Evolutionary conservation across 1,284 basidiomycete genomes (phyloP).

Genomic region (Singerocomus inundabilis): DNA sequence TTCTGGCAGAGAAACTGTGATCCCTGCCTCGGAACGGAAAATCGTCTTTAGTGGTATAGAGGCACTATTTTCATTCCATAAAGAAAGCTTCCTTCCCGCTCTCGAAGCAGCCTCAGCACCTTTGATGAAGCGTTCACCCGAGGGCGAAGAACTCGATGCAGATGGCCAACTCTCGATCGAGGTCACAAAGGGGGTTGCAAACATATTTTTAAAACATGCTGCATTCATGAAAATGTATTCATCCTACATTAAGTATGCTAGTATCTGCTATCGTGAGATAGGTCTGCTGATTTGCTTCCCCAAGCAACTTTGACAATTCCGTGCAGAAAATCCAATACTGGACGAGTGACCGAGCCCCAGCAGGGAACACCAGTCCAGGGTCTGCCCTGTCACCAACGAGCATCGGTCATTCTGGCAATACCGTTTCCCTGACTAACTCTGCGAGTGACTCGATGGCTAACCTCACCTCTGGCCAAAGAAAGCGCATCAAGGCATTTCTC

Average conservation of each 20-base stretch:
- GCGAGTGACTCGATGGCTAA: constrained; percentile 42
- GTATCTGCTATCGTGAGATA: constrained; percentile 2
- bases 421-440: constrained; percentile 44
- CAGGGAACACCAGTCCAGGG: constrained; percentile 40
- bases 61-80: constrained; percentile 88
- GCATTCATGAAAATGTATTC: constrained; percentile 98
- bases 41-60: constrained; percentile 94
- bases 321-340: constrained; percentile 84
- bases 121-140: constrained; percentile 51
- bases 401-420: constrained; percentile 57
- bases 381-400: constrained; percentile 57
- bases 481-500: constrained; percentile 82
- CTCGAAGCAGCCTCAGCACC: constrained; percentile 75
- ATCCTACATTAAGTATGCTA: constrained; percentile 88
- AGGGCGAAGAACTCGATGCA: constrained; percentile 54
- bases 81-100: constrained; percentile 87
- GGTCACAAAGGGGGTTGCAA: constrained; percentile 82
- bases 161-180: constrained; percentile 73
- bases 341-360: constrained; percentile 55
- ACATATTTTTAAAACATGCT: constrained; percentile 88
- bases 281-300: constrained; percentile 11
- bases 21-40: constrained; percentile 87
- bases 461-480: constrained; percentile 74
- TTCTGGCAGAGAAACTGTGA: constrained; percentile 77
- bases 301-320: constrained; percentile 89